Evolutionary conservation across 371 early-diverging fungal genomes (phyloP).

Genomic region (Massospora cicadina): DNA sequence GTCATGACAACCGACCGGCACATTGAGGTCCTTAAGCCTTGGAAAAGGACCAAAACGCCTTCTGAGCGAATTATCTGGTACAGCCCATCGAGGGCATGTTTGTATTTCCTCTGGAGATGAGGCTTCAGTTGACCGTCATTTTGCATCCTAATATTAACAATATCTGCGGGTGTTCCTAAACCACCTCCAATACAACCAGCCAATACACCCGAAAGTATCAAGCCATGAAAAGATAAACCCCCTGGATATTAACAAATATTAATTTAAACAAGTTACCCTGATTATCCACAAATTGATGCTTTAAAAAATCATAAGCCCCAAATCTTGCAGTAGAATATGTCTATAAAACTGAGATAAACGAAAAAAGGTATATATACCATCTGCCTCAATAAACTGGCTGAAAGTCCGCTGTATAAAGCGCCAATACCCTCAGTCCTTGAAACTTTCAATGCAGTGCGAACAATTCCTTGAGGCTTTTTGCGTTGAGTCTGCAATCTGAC

Average conservation of each 20-base stretch:
- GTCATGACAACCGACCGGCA: slow-evolving; percentile 63
- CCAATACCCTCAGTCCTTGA: neutral
- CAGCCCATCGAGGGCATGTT: slow-evolving; percentile 56
- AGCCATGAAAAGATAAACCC: neutral
- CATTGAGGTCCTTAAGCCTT: slow-evolving; percentile 55
- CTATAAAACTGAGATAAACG: neutral
- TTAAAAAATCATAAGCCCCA: slow-evolving; percentile 5
- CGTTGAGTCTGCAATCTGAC: slow-evolving; percentile 56
- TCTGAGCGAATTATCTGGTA: slow-evolving; percentile 43
- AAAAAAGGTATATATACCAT: slow-evolving; percentile 3
- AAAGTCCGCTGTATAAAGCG: slow-evolving; percentile 1
- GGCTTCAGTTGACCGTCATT: slow-evolving; percentile 56
- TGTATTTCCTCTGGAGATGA: slow-evolving; percentile 46
- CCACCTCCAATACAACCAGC: slow-evolving; percentile 65
- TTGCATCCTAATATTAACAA: slow-evolving; percentile 69
- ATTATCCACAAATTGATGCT: neutral
- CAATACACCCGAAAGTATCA: slow-evolving; percentile 9
- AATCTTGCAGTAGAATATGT: slow-evolving; percentile 9
- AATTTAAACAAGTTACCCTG: neutral
- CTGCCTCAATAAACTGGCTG: slow-evolving; percentile 4
- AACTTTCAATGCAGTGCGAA: slow-evolving; percentile 30
- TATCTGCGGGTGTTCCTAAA: slow-evolving; percentile 68
- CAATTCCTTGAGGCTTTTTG: slow-evolving; percentile 25
- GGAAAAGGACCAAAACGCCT: slow-evolving; percentile 38
- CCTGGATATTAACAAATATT: neutral